A percentile compares a stretch with the other conserved stretches of the same genome.
phyloP scores from a whole-genome alignment of 1,284 basidiomycete species.

The Sporisorium scitamineum region DNA sequence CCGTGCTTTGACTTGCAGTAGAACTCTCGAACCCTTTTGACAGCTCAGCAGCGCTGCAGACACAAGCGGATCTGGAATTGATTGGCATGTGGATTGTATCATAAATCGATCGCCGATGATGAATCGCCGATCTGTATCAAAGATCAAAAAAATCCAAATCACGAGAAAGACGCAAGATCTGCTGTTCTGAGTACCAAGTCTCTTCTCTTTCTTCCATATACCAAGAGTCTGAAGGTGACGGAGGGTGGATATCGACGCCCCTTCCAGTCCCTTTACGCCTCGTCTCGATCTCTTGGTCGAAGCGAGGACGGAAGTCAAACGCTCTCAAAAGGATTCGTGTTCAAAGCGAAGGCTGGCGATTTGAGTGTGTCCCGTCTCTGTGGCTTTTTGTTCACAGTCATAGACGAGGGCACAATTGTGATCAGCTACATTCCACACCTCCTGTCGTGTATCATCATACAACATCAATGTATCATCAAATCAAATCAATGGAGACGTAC shows the following conservation, averaged over 20 bases:
- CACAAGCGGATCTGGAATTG: not conserved
- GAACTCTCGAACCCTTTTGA: conserved; percentile 7
- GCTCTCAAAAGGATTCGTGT: conserved; percentile 33
- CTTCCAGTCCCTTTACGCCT: conserved; percentile 53
- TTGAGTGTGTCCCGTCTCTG: conserved; percentile 56
- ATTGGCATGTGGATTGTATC: not conserved
- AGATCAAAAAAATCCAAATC: not conserved
- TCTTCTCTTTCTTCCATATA: conserved; percentile 25
- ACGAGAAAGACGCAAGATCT: not conserved
- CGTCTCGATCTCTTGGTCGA: not conserved
- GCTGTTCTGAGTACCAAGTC: not conserved
- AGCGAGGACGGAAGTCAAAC: conserved; percentile 35
- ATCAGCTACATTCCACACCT: conserved; percentile 36
- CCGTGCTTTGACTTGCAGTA: not conserved
- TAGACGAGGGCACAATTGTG: conserved; percentile 57
- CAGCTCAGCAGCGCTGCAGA: not conserved
- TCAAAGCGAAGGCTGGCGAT: conserved; percentile 39
- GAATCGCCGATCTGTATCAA: not conserved
- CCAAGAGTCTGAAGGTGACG: conserved; percentile 52
- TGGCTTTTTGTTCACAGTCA: conserved; percentile 11
- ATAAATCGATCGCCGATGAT: conserved; percentile 8
- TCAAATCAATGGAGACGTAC: not conserved
- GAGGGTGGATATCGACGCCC: conserved; percentile 15
- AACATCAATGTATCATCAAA: not conserved
- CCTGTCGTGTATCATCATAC: not conserved